phyloP scores from a whole-genome alignment of 2,329 filamentous ascomycete genomes.

The Diaporthe destruens region DNA sequence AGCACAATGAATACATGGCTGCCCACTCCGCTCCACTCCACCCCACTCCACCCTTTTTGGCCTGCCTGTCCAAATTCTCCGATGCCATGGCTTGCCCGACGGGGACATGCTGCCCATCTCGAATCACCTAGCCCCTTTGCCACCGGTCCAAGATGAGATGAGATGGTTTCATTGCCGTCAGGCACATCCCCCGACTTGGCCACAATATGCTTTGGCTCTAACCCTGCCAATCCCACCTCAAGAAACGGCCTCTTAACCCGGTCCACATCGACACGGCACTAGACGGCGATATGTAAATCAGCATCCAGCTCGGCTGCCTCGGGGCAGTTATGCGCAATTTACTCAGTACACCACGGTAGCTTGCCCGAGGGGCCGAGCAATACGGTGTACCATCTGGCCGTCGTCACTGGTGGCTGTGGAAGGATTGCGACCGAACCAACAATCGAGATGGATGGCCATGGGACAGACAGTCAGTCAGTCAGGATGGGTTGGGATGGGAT shows the following conservation, averaged over 20 bases:
- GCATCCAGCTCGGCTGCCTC: not conserved
- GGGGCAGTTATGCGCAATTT: not conserved
- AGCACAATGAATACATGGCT: not conserved
- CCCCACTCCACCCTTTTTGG: slow-evolving; percentile 28
- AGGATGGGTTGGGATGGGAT: slow-evolving; percentile 9
- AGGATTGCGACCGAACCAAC: not conserved
- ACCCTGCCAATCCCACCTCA: slow-evolving; percentile 20
- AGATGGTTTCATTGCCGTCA: slow-evolving; percentile 32
- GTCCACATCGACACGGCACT: not conserved
- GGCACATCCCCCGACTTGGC: slow-evolving; percentile 28
- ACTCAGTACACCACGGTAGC: not conserved
- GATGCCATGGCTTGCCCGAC: slow-evolving; percentile 33
- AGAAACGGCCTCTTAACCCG: slow-evolving; percentile 2
- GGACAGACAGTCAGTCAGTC: not conserved
- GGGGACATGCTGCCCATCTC: slow-evolving; percentile 26
- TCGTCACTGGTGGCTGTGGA: slow-evolving; percentile 20
- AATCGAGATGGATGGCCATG: slow-evolving; percentile 30
- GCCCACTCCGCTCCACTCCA: slow-evolving; percentile 24
- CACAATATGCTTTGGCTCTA: slow-evolving; percentile 16
- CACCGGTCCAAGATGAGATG: slow-evolving; percentile 22
- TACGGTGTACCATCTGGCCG: not conserved
- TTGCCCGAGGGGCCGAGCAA: not conserved
- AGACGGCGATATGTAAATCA: not conserved
- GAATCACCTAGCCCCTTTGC: slow-evolving; percentile 12
- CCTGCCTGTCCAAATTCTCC: slow-evolving; percentile 21